Evolutionary conservation across 345 rosid genomes (phyloP).

Genomic region (Eutrema japonicum): DNA sequence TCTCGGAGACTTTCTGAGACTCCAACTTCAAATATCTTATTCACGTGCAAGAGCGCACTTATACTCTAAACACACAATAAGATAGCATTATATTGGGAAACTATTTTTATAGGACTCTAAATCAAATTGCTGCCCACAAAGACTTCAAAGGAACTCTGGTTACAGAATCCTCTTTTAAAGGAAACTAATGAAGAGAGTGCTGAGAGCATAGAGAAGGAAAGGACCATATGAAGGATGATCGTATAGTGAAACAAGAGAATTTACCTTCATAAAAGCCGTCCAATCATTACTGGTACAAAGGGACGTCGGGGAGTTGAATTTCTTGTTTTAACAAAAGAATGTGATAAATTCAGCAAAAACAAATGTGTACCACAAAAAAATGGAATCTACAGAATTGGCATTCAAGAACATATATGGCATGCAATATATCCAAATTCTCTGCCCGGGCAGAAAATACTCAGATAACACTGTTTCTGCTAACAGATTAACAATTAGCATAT

Average conservation of each 20-base stretch:
- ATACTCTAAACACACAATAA: slow-evolving; percentile 56
- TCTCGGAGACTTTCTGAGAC: slow-evolving; percentile 68
- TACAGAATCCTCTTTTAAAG: background rate
- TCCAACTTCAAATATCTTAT: slow-evolving; percentile 87
- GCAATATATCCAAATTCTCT: background rate
- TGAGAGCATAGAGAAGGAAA: slow-evolving; percentile 2
- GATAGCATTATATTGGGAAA: slow-evolving; percentile 18
- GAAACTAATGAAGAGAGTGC: slow-evolving; percentile 24
- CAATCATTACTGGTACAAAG: slow-evolving; percentile 73
- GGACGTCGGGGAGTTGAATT: slow-evolving; percentile 93
- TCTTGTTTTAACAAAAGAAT: slow-evolving; percentile 53
- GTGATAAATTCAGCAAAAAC: slow-evolving; percentile 30
- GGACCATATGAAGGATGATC: slow-evolving; percentile 21
- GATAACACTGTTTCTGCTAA: slow-evolving; percentile 22
- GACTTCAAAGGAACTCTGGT: slow-evolving; percentile 19
- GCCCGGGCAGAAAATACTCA: background rate
- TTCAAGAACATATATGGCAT: slow-evolving; percentile 3
- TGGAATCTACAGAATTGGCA: slow-evolving; percentile 5
- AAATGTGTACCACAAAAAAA: background rate
- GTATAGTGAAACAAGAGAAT: slow-evolving; percentile 3
- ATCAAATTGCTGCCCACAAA: background rate
- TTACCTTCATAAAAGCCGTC: slow-evolving; percentile 89
- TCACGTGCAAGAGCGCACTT: slow-evolving; percentile 79
- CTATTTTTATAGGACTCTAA: background rate
- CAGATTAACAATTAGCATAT: slow-evolving; percentile 33